Evolutionary conservation across 805 yeast genomes (phyloP).

Genomic region (Wickerhamomyces queroliae): DNA sequence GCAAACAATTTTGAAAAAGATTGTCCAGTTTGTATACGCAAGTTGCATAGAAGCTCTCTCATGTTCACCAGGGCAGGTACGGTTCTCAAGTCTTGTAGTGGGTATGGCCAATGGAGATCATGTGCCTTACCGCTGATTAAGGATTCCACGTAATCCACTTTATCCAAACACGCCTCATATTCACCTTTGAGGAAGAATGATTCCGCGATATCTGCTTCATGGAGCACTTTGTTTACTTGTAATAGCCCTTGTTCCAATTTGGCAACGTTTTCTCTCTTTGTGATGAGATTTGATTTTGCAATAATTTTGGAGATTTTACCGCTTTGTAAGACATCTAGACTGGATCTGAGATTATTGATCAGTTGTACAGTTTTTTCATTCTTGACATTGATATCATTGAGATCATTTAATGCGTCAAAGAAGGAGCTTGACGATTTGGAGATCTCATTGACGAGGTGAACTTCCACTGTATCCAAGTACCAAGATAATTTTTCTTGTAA

Average conservation of each 20-base stretch:
- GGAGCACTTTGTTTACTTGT: slow-evolving; percentile 39
- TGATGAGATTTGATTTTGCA: slow-evolving; percentile 40
- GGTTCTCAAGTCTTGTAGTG: slow-evolving; percentile 23
- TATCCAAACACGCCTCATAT: slow-evolving; percentile 49
- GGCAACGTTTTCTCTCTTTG: slow-evolving; percentile 53
- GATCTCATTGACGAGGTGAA: slow-evolving; percentile 74
- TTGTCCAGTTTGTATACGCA: slow-evolving; percentile 63
- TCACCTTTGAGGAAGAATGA: slow-evolving; percentile 36
- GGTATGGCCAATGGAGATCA: slow-evolving; percentile 35
- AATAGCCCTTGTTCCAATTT: slow-evolving; percentile 54
- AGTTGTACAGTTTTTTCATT: slow-evolving; percentile 45
- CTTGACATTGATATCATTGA: slow-evolving; percentile 54
- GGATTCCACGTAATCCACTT: slow-evolving; percentile 50
- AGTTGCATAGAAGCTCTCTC: slow-evolving; percentile 44
- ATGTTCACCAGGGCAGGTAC: slow-evolving; percentile 29
- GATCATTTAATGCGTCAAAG: slow-evolving; percentile 76
- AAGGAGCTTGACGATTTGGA: slow-evolving; percentile 81
- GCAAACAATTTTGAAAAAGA: slow-evolving; percentile 58
- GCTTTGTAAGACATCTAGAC: slow-evolving; percentile 40
- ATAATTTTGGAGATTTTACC: slow-evolving; percentile 47
- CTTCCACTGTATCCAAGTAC: slow-evolving; percentile 81
- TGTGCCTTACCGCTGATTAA: slow-evolving; percentile 49
- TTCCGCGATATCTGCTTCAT: slow-evolving; percentile 45
- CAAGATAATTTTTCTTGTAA: slow-evolving; percentile 74
- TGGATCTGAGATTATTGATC: slow-evolving; percentile 38